Evolutionary conservation across 192 early-diverging fungal species (phyloP), one percentile per base, ranked within the genome.

Genomic region (Podila verticillata): DNA sequence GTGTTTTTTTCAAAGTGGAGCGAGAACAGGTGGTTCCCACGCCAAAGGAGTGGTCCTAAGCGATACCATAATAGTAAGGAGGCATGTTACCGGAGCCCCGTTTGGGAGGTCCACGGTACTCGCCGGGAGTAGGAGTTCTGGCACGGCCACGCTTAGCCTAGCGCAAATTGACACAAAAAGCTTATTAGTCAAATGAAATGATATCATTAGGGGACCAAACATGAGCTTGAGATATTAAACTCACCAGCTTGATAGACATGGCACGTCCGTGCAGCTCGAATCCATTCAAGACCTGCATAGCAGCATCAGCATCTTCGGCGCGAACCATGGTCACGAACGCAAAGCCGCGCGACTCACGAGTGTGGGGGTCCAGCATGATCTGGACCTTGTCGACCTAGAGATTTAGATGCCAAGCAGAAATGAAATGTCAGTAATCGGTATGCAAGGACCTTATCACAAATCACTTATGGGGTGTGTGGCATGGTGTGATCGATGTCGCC

Each of bases 301-400:
- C 94, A 32, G 82, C 82, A 24, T 93, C 87, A 61, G 95, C 95
- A 48, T 89, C 89, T 17, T 90, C 90, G 30, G 78, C 44, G 48
- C 81, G 84, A 26, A 83, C 84, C 85, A 90, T 91, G 65, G 88
- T 92, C 59, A 96, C 93, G 75, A 98, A 97, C 5, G 94, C 96
- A 84, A 95, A 97, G 22, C 96, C 96, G 67, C 94, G 90, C 30
- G 94, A 95, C 63, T 94, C 92, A 24, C 87, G 85, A 26, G 86
- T 88, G 80, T 95, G 94, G n/a, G 94, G 94, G 70, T 95, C 94
- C 70, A 87, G 87, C 91, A 94, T 93, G 62, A 93, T 87, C 61
- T 89, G 86, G 58, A 88, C 89, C 68, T 93, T 93, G 67, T 84
- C 70, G 29, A 93, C 86, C 90, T 92, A 65, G 12, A 57, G 24